Evolutionary conservation across 1,139 yeast species (phyloP), one percentile per base, ranked within the genome.

Genomic region (Magnusiomyces ingens): DNA sequence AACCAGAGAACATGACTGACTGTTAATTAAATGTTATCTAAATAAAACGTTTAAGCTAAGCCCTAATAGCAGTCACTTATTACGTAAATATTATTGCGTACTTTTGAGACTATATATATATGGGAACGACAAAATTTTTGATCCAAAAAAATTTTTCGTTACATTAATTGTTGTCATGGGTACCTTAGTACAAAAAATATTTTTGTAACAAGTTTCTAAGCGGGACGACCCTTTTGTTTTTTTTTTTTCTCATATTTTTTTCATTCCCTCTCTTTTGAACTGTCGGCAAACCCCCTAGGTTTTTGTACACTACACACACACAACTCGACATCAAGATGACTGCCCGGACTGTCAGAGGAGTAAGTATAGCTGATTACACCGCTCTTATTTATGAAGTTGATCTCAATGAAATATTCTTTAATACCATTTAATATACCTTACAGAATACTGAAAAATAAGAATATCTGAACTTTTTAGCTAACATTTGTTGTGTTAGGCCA

Each of bases 401-500:
- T n/a, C n/a, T n/a, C n/a, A n/a, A n/a, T n/a, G n/a, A 21, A 12
- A 45, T 15, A 12, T 21, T 13, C 11, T 45, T 19, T 41, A 19
- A 41, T 12, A 22, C 44, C 21, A 17, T 43, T 29, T 15, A 35
- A 43, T 22, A 17, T 29, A 11, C 35, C 46, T 13, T 43, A 19
- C 18, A 18, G 21, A 19, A 41, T 41, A 18, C 45, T 41, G 45
- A 29, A 13, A 19, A 29, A 41, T 41, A 41, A 41, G 21, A 13
- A 47, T 8, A 18, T 13, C 35, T 36, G 35, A 19, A 15, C 17
- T 36, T 36, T 36, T 5, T 36, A 12, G 18, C 22, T 29, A 10
- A 37, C 19, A 19, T 38, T 37, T n/a, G 18, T 29, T 43, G 21
- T 43, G 21, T 45, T 68, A 82, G 85, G 91, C 91, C 75, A 93